Base-by-base conservation (phyloP, 2,329 filamentous ascomycete genomes). In the Ophiocordyceps camponoti-saundersi region DNA sequence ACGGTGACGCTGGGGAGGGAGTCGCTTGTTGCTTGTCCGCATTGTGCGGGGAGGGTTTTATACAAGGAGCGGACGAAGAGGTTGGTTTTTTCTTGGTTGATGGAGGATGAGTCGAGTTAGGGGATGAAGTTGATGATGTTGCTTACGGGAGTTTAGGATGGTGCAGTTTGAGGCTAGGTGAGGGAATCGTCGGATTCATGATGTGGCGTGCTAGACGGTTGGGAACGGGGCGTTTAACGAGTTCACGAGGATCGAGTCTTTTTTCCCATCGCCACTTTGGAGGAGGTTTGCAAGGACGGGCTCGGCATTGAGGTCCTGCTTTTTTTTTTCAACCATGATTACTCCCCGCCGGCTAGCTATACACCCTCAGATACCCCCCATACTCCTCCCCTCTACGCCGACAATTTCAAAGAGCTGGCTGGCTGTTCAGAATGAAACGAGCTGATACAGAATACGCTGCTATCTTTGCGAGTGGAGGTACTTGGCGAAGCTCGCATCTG, bases 21-120 rank as follows among this genome's bases (percentile, higher is more conserved):
- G 49, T 74, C 73, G 44, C 70, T 77, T n/a, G 64, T 67, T 45
- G 65, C 65, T 21, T 66, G 65, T 53, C 61, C 64, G 48, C 64
- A 67, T 52, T 98, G 92, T 64, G 92, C 92, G 8, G 92, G 95
- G 59, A 81, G 92, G 53, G 88, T 98, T 51, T 68, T 98, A 55
- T 96, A 96, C 69, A 98, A 98, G 77, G 86, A 95, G 77, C 71
- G 92, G 61, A 98, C 92, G 42, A 95, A 94, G 74, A 79, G 92
- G 92, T 95, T 63, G 66, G 82, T 68, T 49, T 46, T 41, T 44
- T 26, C 42, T 15, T 5, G 46, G 2, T 43, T 15, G 34, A 20
- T 34, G 30, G 20, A 3, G 7, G n/a, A 16, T 20, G 6, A 16
- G 22, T n/a, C 10, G 34, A 18, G 44, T 32, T 42, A 18, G 21